A percentile compares a stretch with the other conserved stretches of the same genome.
These are phyloP conservation scores for Phytophthora vignae DNA, from an alignment of 352 stramenopile genomes.

Conservation along the genomic window DNA sequence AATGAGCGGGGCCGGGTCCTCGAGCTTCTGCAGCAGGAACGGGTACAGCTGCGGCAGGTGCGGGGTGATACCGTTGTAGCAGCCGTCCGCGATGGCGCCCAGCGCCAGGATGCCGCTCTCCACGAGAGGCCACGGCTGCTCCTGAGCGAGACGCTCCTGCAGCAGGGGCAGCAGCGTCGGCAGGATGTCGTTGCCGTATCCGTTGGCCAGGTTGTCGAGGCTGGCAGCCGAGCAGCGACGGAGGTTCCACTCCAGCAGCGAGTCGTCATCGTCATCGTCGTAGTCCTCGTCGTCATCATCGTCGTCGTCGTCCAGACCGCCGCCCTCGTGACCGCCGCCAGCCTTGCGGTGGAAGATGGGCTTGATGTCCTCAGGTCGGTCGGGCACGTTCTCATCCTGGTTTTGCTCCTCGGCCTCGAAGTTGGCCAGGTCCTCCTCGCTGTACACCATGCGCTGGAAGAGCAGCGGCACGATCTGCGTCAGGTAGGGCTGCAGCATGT, in stretches of 20 bases:
- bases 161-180: constrained; percentile 92
- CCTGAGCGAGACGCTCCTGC: constrained; percentile 90
- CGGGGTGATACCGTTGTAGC: constrained; percentile 92
- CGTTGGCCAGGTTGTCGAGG: constrained; percentile 94
- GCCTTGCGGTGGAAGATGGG: constrained; percentile 84
- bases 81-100: constrained; percentile 95
- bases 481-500: constrained; percentile 85
- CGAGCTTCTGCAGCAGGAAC: constrained; percentile 95
- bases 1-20: constrained; percentile 90
- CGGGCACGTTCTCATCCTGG: constrained; percentile 88
- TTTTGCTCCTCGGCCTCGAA: constrained; percentile 93
- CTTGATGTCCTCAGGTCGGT: constrained; percentile 93
- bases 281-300: constrained; percentile 92
- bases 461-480: constrained; percentile 93
- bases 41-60: constrained; percentile 94
- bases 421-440: constrained; percentile 90
- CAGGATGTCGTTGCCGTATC: constrained; percentile 95
- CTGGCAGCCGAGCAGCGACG: constrained; percentile 94
- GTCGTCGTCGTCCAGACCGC: constrained; percentile 66
- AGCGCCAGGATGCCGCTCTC: constrained; percentile 96
- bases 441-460: constrained; percentile 96
- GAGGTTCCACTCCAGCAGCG: constrained; percentile 96
- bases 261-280: constrained; percentile 92
- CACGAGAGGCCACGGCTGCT: constrained; percentile 94
- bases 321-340: constrained; percentile 34